phyloP scores from a whole-genome alignment of 352 stramenopile species.

The Phytophthora tubulina region DNA sequence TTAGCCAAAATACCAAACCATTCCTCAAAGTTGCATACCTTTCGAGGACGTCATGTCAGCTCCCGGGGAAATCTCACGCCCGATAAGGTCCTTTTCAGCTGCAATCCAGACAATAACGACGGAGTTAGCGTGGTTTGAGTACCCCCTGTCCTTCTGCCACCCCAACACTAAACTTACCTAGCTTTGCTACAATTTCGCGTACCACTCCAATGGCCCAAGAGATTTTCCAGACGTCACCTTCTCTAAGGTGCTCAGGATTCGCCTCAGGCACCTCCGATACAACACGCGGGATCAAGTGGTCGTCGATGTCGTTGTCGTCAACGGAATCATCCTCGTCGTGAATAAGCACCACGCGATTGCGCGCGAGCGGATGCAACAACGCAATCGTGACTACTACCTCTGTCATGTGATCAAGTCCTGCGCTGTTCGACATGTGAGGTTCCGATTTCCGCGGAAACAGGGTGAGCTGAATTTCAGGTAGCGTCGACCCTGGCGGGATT shows the following conservation, averaged over 20 bases:
- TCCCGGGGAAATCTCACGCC: constrained; percentile 56
- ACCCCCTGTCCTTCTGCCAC: background rate
- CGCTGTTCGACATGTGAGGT: constrained; percentile 72
- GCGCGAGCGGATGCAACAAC: constrained; percentile 63
- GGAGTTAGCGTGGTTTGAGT: background rate
- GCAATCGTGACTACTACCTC: constrained; percentile 88
- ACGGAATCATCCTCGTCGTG: constrained; percentile 44
- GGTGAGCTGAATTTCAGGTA: constrained; percentile 90
- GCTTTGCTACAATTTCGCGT: constrained; percentile 57
- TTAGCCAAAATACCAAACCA: background rate
- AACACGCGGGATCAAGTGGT: constrained; percentile 56
- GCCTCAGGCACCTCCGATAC: constrained; percentile 59
- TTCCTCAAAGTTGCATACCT: constrained; percentile 34
- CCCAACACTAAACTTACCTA: constrained; percentile 43
- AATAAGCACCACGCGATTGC: constrained; percentile 59
- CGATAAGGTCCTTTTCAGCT: constrained; percentile 57
- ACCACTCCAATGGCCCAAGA: constrained; percentile 66
- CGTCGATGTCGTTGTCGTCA: constrained; percentile 47
- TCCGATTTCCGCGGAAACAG: constrained; percentile 89
- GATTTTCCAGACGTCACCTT: constrained; percentile 71
- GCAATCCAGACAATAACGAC: background rate
- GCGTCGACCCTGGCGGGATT: constrained; percentile 66
- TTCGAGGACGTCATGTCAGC: constrained; percentile 32
- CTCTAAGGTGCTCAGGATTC: constrained; percentile 58
- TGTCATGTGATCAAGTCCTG: constrained; percentile 47